Conservation (phyloP, 1,284 basidiomycete genomes). For the Tranzscheliella williamsii region DNA sequence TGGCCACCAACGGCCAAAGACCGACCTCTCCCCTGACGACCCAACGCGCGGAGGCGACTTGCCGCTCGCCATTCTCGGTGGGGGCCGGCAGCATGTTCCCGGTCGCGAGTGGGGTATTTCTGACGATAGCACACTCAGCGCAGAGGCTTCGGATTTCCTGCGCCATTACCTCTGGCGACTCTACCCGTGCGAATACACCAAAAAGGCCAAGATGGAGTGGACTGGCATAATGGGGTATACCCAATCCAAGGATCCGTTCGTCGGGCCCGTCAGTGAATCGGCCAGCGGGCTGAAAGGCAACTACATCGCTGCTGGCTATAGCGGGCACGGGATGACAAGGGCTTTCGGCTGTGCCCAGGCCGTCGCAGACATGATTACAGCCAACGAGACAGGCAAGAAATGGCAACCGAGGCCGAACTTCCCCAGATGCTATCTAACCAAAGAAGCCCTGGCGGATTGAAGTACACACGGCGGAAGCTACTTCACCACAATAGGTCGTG, state of each 20-base stretch:
- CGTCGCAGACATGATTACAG: conserved; percentile 70
- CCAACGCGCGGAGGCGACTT: neutral
- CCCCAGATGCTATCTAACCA: conserved; percentile 27
- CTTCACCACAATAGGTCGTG: too few relatives aligned
- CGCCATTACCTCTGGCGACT: conserved; percentile 5
- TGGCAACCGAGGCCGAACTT: conserved; percentile 69
- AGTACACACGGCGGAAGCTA: neutral
- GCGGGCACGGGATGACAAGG: conserved; percentile 79
- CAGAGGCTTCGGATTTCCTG: conserved; percentile 62
- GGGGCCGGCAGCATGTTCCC: conserved; percentile 67
- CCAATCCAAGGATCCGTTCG: conserved; percentile 70
- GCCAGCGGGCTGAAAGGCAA: too few relatives aligned
- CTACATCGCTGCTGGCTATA: conserved; percentile 75
- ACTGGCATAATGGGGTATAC: conserved; percentile 83
- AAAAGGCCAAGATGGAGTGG: conserved; percentile 68
- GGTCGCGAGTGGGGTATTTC: conserved; percentile 66
- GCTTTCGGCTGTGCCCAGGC: conserved; percentile 70
- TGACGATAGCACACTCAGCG: conserved; percentile 70
- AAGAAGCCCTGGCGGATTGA: too few relatives aligned
- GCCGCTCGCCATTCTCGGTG: conserved; percentile 72
- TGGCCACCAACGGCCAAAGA: conserved; percentile 72
- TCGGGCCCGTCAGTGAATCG: conserved; percentile 60
- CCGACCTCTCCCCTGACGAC: neutral
- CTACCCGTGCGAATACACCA: conserved; percentile 66
- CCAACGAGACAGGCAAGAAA: conserved; percentile 64